Evolutionary conservation across 768 basidiomycete genomes (phyloP), one percentile per base, ranked within the genome.

Genomic region (Phaeotremella skinneri): DNA sequence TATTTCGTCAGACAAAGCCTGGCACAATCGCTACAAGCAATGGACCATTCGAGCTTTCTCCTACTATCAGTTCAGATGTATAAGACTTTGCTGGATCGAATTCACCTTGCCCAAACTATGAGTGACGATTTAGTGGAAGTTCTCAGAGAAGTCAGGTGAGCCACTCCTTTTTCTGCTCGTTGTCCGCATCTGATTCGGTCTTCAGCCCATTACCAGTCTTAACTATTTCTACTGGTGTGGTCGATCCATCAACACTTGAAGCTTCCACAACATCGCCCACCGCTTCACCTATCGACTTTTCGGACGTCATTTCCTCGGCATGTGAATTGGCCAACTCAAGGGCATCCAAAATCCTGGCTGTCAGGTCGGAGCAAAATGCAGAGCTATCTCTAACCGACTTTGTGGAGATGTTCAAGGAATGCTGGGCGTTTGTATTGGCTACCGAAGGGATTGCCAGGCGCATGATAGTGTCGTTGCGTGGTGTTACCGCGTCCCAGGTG

Each of bases 381-480:
- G 78, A 82, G 13, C 82, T 98, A 23, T 80, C 84, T 23, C 78
- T 97, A 31, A 78, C 81, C 2, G 84, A 86, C 45, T 98, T 98
- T 78, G 79, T 90, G 31, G 82, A 80, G 11, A 81, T 97, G 57
- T 94, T 93, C 81, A 86, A 87, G 55, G 82, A 84, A 65, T 86
- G 88, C 1, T 97, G 94, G 94, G 78, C 82, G 25, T 98, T 98
- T 66, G 91, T 98, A 7, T 83, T 96, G 25, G 82, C 81, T 63
- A 91, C 89, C 70, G 94, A 99, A 74, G 83, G 86, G 27, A 80
- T 96, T 27, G 90, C 88, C 63, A 82, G 85, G 54, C 81, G 87
- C 64, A 97, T 98, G 91, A 92, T 97, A 58, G 90, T 97, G 56
- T 88, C 90, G 4, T 79, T 98, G 30, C 81, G 96, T 58, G 93